phyloP scores from a whole-genome alignment of 2,329 filamentous ascomycete species.

The Neoarthrinium moseri region DNA sequence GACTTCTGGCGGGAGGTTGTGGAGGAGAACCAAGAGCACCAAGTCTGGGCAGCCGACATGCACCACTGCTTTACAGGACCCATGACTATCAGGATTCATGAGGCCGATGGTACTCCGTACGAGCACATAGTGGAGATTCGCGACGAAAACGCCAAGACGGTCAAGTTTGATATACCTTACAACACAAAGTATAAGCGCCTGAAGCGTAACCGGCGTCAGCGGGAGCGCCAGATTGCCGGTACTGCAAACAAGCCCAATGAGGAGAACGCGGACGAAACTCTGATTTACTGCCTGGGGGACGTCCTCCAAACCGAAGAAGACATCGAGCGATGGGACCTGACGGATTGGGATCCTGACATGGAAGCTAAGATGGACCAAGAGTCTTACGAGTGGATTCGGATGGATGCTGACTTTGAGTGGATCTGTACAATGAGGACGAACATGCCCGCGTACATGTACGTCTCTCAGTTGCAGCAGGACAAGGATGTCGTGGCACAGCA shows the following conservation, averaged over 20 bases:
- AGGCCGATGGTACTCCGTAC: slow-evolving; percentile 96
- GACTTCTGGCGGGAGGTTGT: slow-evolving; percentile 84
- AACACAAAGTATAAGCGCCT: slow-evolving; percentile 99
- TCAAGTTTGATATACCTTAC: slow-evolving; percentile 91
- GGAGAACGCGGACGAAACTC: slow-evolving; percentile 73
- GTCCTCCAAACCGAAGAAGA: slow-evolving; percentile 83
- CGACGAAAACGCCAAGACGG: slow-evolving; percentile 70
- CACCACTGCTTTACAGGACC: slow-evolving; percentile 89
- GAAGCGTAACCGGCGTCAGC: slow-evolving; percentile 72
- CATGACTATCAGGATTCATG: slow-evolving; percentile 97
- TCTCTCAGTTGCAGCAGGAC: slow-evolving; percentile 96
- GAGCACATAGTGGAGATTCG: slow-evolving; percentile 97
- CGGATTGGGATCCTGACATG: slow-evolving; percentile 86
- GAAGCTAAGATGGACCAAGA: slow-evolving; percentile 92
- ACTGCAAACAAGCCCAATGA: slow-evolving; percentile 37
- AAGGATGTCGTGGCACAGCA: slow-evolving; percentile 90
- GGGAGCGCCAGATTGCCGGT: slow-evolving; percentile 54
- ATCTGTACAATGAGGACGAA: slow-evolving; percentile 78
- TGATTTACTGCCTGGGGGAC: slow-evolving; percentile 90
- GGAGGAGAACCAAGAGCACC: slow-evolving; percentile 70
- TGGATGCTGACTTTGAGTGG: slow-evolving; percentile 99
- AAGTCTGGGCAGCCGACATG: slow-evolving; percentile 66
- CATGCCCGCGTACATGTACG: slow-evolving; percentile 95
- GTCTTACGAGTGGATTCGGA: slow-evolving; percentile 97
- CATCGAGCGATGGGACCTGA: slow-evolving; percentile 76